Percentiles rank a stretch among this genome's conserved stretches.
phyloP scores from a whole-genome alignment of 345 rosid genomes.

The Salix suchowensis region DNA sequence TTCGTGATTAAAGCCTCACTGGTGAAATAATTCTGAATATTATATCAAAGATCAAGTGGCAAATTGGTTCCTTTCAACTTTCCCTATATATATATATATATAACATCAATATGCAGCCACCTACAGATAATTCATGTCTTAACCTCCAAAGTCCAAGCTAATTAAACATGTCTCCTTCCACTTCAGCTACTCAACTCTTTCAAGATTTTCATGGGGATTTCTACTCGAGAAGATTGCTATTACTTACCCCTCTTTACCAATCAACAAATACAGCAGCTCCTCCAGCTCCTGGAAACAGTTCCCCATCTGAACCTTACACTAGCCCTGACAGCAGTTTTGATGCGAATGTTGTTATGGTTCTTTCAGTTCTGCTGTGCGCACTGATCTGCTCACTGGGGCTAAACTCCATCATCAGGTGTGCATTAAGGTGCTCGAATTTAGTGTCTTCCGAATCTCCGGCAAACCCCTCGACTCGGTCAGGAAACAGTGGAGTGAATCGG shows the following conservation, averaged over 20 bases:
- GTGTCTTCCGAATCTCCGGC: conserved; percentile 25
- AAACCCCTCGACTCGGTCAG: conserved; percentile 18
- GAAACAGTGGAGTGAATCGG: conserved; percentile 36
- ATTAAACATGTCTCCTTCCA: conserved; percentile 21
- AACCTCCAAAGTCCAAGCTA: background rate
- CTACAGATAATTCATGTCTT: conserved; percentile 7
- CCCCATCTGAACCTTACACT: conserved; percentile 13
- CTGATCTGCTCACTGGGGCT: conserved; percentile 42
- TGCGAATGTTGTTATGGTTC: conserved; percentile 37
- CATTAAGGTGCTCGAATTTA: conserved; percentile 25
- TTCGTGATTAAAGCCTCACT: conserved; percentile 12
- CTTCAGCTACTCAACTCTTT: conserved; percentile 26
- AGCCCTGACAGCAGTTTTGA: conserved; percentile 23
- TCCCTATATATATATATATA: conserved; percentile 23
- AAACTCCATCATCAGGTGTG: conserved; percentile 45
- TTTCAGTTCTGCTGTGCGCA: conserved; percentile 47
- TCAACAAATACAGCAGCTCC: conserved; percentile 30
- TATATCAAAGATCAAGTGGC: background rate
- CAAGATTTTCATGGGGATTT: conserved; percentile 30
- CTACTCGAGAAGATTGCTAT: conserved; percentile 48
- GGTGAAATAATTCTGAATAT: conserved; percentile 7
- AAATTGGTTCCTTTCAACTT: conserved; percentile 7
- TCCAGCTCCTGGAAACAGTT: conserved; percentile 18
- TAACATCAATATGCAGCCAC: conserved; percentile 13
- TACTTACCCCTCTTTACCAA: conserved; percentile 20